A percentile compares a stretch with the other conserved stretches of the same genome.
phyloP scores from a whole-genome alignment of 805 yeast genomes.

The Hanseniaspora lindneri region DNA sequence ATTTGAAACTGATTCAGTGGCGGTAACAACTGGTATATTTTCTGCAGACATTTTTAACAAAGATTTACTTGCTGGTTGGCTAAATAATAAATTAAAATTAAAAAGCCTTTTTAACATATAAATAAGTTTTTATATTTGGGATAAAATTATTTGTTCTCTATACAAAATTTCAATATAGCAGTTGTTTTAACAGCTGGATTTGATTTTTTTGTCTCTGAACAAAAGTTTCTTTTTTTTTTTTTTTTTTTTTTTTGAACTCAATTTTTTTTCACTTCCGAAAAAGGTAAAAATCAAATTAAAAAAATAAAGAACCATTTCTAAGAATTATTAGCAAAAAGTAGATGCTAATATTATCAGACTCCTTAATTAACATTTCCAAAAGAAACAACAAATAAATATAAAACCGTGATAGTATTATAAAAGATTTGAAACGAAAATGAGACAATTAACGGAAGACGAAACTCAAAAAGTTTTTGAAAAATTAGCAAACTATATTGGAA shows the following conservation, averaged over 20 bases:
- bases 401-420: not conserved
- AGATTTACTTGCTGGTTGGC: not conserved
- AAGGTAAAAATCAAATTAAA: no score
- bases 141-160: no score
- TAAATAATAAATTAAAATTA: not conserved
- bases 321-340: no score
- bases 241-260: not conserved
- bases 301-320: not conserved
- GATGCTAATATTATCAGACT: not conserved
- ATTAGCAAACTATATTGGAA: constrained; percentile 91
- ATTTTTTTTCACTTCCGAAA: no score
- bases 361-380: not conserved
- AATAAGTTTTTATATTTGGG: no score
- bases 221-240: not conserved
- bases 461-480: constrained; percentile 93
- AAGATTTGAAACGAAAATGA: constrained; percentile 42
- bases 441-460: constrained; percentile 93
- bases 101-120: not conserved
- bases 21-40: not conserved
- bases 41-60: not conserved
- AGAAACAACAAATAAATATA: not conserved
- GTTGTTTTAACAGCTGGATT: no score
- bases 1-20: not conserved
- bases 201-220: not conserved
- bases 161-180: no score